These are phyloP conservation scores for Dothideomycetes sp. DNA, from an alignment of 2,329 filamentous ascomycete species.

Conservation along the genomic window DNA sequence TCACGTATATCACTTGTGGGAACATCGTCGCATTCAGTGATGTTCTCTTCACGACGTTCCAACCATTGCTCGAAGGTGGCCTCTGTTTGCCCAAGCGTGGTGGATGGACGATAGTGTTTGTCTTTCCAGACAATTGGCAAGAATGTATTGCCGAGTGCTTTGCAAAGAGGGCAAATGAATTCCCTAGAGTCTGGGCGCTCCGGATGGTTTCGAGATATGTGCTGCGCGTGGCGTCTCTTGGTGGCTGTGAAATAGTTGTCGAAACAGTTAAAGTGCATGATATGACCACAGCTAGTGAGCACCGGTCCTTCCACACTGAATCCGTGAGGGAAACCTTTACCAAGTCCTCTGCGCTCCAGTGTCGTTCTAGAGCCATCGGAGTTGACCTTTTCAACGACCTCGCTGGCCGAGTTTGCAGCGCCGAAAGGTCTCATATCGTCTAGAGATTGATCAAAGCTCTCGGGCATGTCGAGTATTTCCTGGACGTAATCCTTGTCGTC, in stretches of 20 bases:
- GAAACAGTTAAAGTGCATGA: conserved; percentile 97
- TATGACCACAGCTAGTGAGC: conserved; percentile 86
- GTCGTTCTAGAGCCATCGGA: conserved; percentile 61
- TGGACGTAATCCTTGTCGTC: conserved; percentile 73
- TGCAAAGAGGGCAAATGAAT: conserved; percentile 94
- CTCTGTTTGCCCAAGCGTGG: conserved; percentile 47
- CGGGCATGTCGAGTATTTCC: conserved; percentile 70
- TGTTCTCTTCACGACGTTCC: conserved; percentile 17
- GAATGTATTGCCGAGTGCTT: conserved; percentile 91
- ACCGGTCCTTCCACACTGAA: conserved; percentile 62
- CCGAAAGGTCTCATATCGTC: conserved; percentile 82
- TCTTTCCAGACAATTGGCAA: conserved; percentile 92
- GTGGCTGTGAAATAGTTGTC: conserved; percentile 84
- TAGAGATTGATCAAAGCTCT: conserved; percentile 74
- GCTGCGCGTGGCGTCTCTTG: conserved; percentile 71
- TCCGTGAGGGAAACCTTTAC: conserved; percentile 73
- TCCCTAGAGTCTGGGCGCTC: conserved; percentile 72
- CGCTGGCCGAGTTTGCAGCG: conserved; percentile 76
- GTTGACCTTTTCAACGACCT: conserved; percentile 65
- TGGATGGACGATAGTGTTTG: conserved; percentile 73
- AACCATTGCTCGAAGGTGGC: conserved; percentile 61
- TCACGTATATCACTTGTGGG: conserved; percentile 1
- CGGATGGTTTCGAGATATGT: conserved; percentile 90
- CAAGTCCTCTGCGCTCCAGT: conserved; percentile 70
- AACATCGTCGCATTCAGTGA: not conserved